phyloP scores from a whole-genome alignment of 192 early-diverging fungal species.

The Spizellomyces punctatus region DNA sequence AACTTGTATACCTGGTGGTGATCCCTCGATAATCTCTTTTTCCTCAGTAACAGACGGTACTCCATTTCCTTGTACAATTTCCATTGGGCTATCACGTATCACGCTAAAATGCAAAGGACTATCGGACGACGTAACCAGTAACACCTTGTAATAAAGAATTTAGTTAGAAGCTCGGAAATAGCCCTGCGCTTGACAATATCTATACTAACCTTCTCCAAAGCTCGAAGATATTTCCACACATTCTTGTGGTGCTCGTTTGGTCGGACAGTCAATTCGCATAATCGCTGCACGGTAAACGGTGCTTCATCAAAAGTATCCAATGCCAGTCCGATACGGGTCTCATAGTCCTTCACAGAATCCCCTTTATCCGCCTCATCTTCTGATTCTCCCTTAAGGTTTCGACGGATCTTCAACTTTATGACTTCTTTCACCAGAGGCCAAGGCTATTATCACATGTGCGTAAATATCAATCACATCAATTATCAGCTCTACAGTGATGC shows the following conservation, averaged over 20 bases:
- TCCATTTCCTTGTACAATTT: too few species aligned
- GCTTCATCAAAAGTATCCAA: conserved; percentile 12
- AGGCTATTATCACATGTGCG: background rate
- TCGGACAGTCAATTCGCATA: conserved; percentile 20
- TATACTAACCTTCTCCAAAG: conserved; percentile 22
- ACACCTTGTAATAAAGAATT: background rate
- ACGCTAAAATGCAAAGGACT: background rate
- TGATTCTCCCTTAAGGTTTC: conserved; percentile 10
- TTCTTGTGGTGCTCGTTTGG: conserved; percentile 20
- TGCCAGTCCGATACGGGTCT: conserved; percentile 1
- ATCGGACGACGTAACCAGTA: conserved; percentile 23
- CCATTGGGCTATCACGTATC: too few species aligned
- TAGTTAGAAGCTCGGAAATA: too few species aligned
- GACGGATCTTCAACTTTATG: conserved; percentile 2
- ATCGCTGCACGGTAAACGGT: conserved; percentile 26
- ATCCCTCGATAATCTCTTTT: too few species aligned
- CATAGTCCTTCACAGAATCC: conserved; percentile 12
- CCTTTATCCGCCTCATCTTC: background rate
- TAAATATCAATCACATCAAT: too few species aligned
- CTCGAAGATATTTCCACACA: conserved; percentile 27
- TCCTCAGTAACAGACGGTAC: too few species aligned
- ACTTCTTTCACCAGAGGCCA: conserved; percentile 5
- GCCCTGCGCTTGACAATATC: too few species aligned
- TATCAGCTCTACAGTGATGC: too few species aligned
- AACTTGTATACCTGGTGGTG: too few species aligned